These are phyloP conservation scores for Nakazawaea wyomingensis DNA, from an alignment of 805 yeast genomes.

Conservation along the genomic window DNA sequence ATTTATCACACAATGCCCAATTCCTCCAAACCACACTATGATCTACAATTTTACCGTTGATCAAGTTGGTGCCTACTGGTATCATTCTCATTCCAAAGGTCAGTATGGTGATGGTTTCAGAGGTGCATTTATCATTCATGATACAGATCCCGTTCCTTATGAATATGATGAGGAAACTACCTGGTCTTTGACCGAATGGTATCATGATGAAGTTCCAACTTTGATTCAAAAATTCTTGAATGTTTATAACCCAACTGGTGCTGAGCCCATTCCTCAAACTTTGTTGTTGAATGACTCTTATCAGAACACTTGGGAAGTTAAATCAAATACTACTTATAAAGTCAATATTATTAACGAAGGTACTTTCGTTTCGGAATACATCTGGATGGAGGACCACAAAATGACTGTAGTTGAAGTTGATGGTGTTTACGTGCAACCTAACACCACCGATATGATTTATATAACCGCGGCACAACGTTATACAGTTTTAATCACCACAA, in stretches of 20 bases:
- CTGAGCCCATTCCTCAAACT: constrained; percentile 22
- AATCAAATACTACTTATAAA: too few relatives aligned
- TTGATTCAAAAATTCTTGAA: too few relatives aligned
- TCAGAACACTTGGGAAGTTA: too few relatives aligned
- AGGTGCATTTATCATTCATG: constrained; percentile 20
- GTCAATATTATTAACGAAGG: too few relatives aligned
- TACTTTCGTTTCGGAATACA: too few relatives aligned
- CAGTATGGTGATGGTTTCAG: constrained; percentile 22
- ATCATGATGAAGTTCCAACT: constrained; percentile 36
- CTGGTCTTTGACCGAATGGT: constrained; percentile 43
- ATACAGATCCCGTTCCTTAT: too few relatives aligned
- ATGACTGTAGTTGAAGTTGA: constrained; percentile 55
- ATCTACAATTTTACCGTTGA: constrained; percentile 16
- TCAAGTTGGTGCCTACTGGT: constrained; percentile 22
- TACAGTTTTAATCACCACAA: constrained; percentile 16
- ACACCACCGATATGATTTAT: constrained; percentile 15
- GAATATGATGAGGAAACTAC: constrained; percentile 46
- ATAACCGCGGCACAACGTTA: constrained; percentile 20
- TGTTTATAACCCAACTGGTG: too few relatives aligned
- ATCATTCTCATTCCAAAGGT: constrained; percentile 20
- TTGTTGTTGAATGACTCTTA: too few relatives aligned
- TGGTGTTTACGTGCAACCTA: constrained; percentile 49
- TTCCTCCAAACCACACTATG: constrained; percentile 14
- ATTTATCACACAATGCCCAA: constrained; percentile 19
- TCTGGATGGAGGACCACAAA: constrained; percentile 47